These are phyloP conservation scores for Collybia sordida DNA, from an alignment of 768 basidiomycete species.

Conservation along the genomic window DNA sequence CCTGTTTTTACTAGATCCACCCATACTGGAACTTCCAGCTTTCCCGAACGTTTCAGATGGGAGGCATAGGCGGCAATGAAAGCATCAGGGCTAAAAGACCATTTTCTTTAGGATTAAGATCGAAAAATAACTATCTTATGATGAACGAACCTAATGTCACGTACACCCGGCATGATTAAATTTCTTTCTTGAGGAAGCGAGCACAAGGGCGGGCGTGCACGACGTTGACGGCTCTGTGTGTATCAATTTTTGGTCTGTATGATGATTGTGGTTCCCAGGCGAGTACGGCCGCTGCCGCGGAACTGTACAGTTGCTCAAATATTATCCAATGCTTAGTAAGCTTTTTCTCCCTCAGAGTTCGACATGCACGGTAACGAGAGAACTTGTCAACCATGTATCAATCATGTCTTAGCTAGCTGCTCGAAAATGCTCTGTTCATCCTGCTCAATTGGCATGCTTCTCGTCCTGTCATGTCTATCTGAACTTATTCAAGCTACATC, in stretches of 20 bases:
- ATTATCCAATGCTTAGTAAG: slow-evolving; percentile 20
- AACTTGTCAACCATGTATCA: too few relatives aligned
- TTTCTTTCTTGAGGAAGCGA: slow-evolving; percentile 46
- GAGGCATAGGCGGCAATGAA: slow-evolving; percentile 95
- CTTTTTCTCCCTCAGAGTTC: neutral
- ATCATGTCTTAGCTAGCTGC: too few relatives aligned
- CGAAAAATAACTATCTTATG: slow-evolving; percentile 3
- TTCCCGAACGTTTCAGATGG: slow-evolving; percentile 97
- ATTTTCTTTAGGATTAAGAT: slow-evolving; percentile 18
- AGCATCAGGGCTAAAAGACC: slow-evolving; percentile 71
- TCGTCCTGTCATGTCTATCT: too few relatives aligned
- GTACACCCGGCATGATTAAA: slow-evolving; percentile 76
- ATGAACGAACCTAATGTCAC: slow-evolving; percentile 68
- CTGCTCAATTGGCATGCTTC: too few relatives aligned
- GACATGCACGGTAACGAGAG: too few relatives aligned
- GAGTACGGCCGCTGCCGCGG: slow-evolving; percentile 39
- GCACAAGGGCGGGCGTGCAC: slow-evolving; percentile 44
- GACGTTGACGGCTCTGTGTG: slow-evolving; percentile 51
- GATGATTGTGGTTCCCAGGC: slow-evolving; percentile 17
- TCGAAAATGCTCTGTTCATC: too few relatives aligned
- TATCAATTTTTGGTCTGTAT: slow-evolving; percentile 32
- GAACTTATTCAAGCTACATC: too few relatives aligned
- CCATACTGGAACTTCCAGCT: slow-evolving; percentile 99
- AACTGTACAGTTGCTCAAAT: slow-evolving; percentile 41
- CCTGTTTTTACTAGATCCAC: slow-evolving; percentile 99